phyloP scores from a whole-genome alignment of 2,329 filamentous ascomycete genomes.

The Thielaviopsis punctulata region DNA sequence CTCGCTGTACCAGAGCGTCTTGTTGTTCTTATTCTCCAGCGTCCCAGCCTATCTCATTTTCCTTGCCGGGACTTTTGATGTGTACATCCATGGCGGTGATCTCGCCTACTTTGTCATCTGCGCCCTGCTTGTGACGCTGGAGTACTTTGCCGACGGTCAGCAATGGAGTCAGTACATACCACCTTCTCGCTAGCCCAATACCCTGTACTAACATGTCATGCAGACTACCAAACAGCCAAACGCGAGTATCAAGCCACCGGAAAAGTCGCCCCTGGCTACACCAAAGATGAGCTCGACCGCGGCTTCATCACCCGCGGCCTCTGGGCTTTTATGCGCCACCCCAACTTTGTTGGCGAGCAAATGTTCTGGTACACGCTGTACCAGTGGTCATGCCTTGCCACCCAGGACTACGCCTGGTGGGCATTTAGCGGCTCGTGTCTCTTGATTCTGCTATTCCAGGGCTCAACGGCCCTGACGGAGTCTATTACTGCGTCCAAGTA shows the following conservation, averaged over 20 bases:
- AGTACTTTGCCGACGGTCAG: constrained; percentile 77
- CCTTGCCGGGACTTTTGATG: constrained; percentile 48
- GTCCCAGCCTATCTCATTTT: constrained; percentile 69
- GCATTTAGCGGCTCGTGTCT: constrained; percentile 49
- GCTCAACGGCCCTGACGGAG: constrained; percentile 79
- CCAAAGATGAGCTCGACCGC: constrained; percentile 64
- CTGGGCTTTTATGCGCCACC: constrained; percentile 79
- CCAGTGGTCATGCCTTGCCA: constrained; percentile 67
- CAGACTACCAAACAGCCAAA: constrained; percentile 71
- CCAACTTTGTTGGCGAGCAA: constrained; percentile 90
- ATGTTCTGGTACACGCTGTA: constrained; percentile 78
- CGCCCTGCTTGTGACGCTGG: constrained; percentile 38
- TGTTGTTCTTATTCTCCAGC: constrained; percentile 62
- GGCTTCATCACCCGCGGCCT: constrained; percentile 75
- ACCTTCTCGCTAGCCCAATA: constrained; percentile 5
- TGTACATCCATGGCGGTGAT: constrained; percentile 27
- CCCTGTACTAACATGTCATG: neutral
- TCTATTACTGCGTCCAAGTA: constrained; percentile 67
- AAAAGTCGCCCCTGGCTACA: constrained; percentile 48
- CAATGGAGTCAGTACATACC: constrained; percentile 55
- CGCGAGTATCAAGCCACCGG: constrained; percentile 54
- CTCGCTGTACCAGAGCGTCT: constrained; percentile 60
- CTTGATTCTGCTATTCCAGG: constrained; percentile 72
- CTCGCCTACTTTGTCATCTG: constrained; percentile 28
- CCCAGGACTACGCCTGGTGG: constrained; percentile 61